phyloP scores from a whole-genome alignment of 768 basidiomycete species.

The Ramaria sp. region DNA sequence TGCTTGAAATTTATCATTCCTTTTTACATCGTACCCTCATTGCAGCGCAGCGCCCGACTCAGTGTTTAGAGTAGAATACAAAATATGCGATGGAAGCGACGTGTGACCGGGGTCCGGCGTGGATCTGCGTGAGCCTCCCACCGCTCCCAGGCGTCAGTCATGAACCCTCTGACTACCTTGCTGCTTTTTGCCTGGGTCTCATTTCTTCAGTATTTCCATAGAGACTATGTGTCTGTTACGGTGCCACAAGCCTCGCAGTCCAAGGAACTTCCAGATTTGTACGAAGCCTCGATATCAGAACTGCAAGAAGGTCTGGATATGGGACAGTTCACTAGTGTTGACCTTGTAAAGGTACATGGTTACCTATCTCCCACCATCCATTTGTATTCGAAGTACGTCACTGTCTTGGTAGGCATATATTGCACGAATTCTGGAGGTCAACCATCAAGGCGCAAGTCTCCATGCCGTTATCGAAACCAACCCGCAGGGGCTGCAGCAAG shows the following conservation, averaged over 20 bases:
- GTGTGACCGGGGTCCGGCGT: too few relatives aligned
- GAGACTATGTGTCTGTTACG: not conserved
- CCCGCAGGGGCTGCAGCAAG: slow-evolving; percentile 27
- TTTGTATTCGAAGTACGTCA: not conserved
- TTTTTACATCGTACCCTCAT: too few relatives aligned
- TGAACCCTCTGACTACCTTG: not conserved
- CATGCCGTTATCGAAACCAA: slow-evolving; percentile 32
- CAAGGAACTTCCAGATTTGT: slow-evolving; percentile 26
- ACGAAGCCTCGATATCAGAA: slow-evolving; percentile 29
- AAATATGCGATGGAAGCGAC: too few relatives aligned
- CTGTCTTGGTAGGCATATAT: slow-evolving; percentile 25
- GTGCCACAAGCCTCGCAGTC: not conserved
- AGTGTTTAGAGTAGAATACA: too few relatives aligned
- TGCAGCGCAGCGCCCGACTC: too few relatives aligned
- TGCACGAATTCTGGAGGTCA: slow-evolving; percentile 34
- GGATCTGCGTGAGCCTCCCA: too few relatives aligned
- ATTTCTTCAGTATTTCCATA: not conserved
- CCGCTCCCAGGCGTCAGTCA: not conserved
- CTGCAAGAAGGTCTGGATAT: slow-evolving; percentile 28
- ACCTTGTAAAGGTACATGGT: slow-evolving; percentile 27
- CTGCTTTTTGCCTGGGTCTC: not conserved
- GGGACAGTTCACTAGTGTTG: slow-evolving; percentile 28
- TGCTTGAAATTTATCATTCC: too few relatives aligned
- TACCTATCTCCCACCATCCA: not conserved
- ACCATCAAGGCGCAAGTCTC: slow-evolving; percentile 25